Evolutionary conservation across 2,329 filamentous ascomycete species (phyloP).

Genomic region (Anthostomella pinea): DNA sequence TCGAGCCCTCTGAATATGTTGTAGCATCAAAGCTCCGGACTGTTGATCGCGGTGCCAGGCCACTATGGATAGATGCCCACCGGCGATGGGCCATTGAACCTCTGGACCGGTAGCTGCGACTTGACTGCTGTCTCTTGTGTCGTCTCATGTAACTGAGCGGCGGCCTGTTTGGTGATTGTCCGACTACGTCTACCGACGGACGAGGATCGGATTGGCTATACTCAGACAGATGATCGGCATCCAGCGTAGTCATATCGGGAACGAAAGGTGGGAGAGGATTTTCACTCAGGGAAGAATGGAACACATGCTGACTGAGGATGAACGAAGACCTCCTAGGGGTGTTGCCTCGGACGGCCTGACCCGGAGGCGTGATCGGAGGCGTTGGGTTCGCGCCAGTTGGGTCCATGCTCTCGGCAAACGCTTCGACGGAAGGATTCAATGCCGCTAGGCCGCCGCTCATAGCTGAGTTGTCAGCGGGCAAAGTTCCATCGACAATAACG

Average conservation of each 20-base stretch:
- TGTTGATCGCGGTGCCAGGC: slow-evolving; percentile 47
- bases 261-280: slow-evolving; percentile 47
- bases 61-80: slow-evolving; percentile 60
- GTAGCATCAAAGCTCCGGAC: slow-evolving; percentile 61
- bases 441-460: slow-evolving; percentile 50
- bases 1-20: slow-evolving; percentile 51
- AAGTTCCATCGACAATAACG: slow-evolving; percentile 74
- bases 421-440: slow-evolving; percentile 47
- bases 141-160: slow-evolving; percentile 34
- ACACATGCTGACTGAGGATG: slow-evolving; percentile 48
- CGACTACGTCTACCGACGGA: slow-evolving; percentile 27
- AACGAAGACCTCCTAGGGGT: slow-evolving; percentile 56
- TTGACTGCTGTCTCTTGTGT: slow-evolving; percentile 47
- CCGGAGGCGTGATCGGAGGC: slow-evolving; percentile 60
- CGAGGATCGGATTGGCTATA: slow-evolving; percentile 32
- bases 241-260: slow-evolving; percentile 44
- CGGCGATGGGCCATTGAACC: slow-evolving; percentile 53
- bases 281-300: slow-evolving; percentile 34
- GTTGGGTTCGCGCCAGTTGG: slow-evolving; percentile 52
- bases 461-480: slow-evolving; percentile 45
- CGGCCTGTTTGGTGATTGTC: slow-evolving; percentile 31
- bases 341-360: slow-evolving; percentile 31
- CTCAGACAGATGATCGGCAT: slow-evolving; percentile 30
- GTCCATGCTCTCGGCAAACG: slow-evolving; percentile 52
- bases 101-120: slow-evolving; percentile 46